These are phyloP conservation scores for Xylaria sp. DNA, from an alignment of 2,329 filamentous ascomycete genomes.

Conservation along the genomic window DNA sequence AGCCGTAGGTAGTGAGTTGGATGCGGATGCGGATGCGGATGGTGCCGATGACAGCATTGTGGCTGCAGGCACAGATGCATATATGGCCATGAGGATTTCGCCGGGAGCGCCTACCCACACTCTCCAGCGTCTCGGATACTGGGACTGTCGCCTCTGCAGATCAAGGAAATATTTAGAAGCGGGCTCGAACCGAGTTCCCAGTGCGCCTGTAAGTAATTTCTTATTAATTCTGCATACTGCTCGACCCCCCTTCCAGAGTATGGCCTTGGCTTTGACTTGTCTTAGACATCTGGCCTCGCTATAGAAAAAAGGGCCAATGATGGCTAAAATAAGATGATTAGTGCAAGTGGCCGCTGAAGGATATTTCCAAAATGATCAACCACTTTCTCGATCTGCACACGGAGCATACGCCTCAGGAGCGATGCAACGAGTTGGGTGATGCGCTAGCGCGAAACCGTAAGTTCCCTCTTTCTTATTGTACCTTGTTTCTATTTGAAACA, in stretches of 20 bases:
- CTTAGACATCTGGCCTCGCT: neutral
- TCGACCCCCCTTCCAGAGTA: neutral
- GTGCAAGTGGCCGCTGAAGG: constrained; percentile 58
- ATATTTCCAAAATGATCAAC: constrained; percentile 58
- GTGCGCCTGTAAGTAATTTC: constrained; percentile 49
- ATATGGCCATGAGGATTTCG: neutral
- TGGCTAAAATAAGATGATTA: constrained; percentile 15
- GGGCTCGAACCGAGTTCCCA: constrained; percentile 53
- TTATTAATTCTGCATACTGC: neutral
- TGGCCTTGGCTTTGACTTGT: neutral
- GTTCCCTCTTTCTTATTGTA: constrained; percentile 34
- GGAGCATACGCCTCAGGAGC: constrained; percentile 55
- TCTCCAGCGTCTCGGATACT: constrained; percentile 56
- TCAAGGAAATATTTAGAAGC: constrained; percentile 56
- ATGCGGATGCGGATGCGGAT: constrained; percentile 17
- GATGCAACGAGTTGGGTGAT: constrained; percentile 56
- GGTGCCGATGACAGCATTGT: constrained; percentile 30
- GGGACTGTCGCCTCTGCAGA: constrained; percentile 58
- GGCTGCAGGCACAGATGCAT: constrained; percentile 9
- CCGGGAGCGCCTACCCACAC: constrained; percentile 38
- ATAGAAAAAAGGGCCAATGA: neutral
- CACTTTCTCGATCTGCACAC: constrained; percentile 59
- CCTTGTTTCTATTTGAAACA: neutral
- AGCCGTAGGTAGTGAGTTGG: constrained; percentile 20
- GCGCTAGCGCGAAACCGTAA: constrained; percentile 55